Evolutionary conservation across 768 basidiomycete species (phyloP), one percentile per base, ranked within the genome.

Genomic region (Suillus hirtellus): DNA sequence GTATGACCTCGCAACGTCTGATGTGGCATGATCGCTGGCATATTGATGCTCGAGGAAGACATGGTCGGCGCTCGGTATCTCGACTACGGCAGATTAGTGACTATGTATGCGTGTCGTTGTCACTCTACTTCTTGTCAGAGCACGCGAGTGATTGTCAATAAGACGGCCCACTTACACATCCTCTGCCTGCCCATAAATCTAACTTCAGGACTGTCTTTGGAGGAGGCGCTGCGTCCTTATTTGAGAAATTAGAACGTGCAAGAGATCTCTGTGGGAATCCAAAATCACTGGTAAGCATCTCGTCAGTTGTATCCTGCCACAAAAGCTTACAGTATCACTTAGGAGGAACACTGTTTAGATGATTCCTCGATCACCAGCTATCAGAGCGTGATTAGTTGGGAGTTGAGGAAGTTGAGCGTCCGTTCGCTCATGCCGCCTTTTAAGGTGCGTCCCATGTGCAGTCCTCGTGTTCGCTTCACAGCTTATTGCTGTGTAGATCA

Each of bases 161-260:
- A 46, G 10, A 46, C 4, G n/a, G 2, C n/a, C 44, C 31, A 31
- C 31, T 46, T 46, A 46, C 44, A 46, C n/a, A 4, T 4, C 0
- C n/a, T 0, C 0, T 11, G 10, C 44, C n/a, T 11, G 11, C n/a
- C 10, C 9, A 46, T 10, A 21, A 21, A 2, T 31, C 3, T 2
- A 11, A 44, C n/a, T 44, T 44, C n/a, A 7, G 44, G 19, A 44
- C n/a, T 46, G 11, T 46, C 9, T 46, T 21, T 12, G 10, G 0
- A 21, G n/a, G n/a, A 46, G 44, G 4, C n/a, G n/a, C n/a, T 46
- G n/a, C 11, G 11, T 1, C 4, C n/a, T 46, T 21, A 21, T 12
- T 21, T 6, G 44, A 21, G 3, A 21, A n/a, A 43, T 43, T 9
- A 19, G 19, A 43, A 19, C 12, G 10, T 3, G 4, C 44, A 21